These are phyloP conservation scores for Phytophthora sansomeana DNA, from an alignment of 352 stramenopile genomes.

Conservation along the genomic window DNA sequence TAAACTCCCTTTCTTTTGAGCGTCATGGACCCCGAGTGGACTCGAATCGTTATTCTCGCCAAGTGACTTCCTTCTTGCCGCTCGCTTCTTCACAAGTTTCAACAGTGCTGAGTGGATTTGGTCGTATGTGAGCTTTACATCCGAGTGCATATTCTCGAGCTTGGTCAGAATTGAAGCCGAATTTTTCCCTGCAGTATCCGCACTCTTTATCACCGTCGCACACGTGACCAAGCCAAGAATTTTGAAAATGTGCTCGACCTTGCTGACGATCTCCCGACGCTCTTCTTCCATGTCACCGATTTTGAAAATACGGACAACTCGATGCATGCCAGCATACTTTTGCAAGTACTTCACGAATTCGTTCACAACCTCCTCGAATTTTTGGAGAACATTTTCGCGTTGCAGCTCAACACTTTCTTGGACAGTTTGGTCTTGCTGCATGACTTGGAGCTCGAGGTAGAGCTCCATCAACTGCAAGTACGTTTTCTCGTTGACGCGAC, in stretches of 20 bases:
- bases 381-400: constrained; percentile 12
- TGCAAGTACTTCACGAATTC: constrained; percentile 24
- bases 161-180: constrained; percentile 15
- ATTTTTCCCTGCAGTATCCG: constrained; percentile 7
- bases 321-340: constrained; percentile 32
- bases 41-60: neutral
- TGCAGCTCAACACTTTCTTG: constrained; percentile 12
- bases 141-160: constrained; percentile 18
- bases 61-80: neutral
- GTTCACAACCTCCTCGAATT: constrained; percentile 10
- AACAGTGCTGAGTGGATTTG: constrained; percentile 18
- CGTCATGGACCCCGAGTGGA: no score
- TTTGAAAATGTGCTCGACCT: constrained; percentile 43
- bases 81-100: constrained; percentile 5
- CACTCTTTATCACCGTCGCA: constrained; percentile 25
- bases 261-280: constrained; percentile 26
- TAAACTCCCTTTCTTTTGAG: no score
- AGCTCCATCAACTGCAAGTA: constrained; percentile 31
- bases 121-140: constrained; percentile 21
- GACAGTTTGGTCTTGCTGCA: constrained; percentile 6
- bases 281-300: constrained; percentile 34
- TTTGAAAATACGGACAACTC: constrained; percentile 25
- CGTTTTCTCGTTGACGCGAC: constrained; percentile 13
- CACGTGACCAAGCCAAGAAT: constrained; percentile 34
- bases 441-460: constrained; percentile 23